Base-by-base conservation (phyloP, 192 early-diverging fungal genomes). In the Gaertneriomyces sp. region DNA sequence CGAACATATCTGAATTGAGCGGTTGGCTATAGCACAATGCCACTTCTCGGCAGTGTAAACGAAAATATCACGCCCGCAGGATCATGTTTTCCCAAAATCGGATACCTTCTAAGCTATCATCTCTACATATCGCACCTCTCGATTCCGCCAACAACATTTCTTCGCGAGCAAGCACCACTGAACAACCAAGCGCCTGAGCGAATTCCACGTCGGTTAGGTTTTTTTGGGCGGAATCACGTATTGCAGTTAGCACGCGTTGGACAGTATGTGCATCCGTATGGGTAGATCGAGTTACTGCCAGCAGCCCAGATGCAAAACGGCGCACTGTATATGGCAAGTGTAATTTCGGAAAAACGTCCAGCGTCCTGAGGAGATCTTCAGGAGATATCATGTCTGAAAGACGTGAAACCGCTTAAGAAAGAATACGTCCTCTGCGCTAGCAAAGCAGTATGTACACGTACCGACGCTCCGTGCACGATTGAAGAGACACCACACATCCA, bases 401-500 rank as follows among this genome's bases (percentile, higher is more conserved):
- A n/a, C n/a, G n/a, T 33, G 14, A 12, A 33, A 19, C 11, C 54
- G 14, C 1, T 56, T 33, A 33, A 56, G n/a, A 11, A 12, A n/a
- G n/a, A n/a, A 11, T 56, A 1, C 1, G 25, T 33, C 25, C 25
- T 33, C 25, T 11, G 10, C 54, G 11, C 16, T 16, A 2, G 11
- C 54, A 56, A 16, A 20, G 54, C 25, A 33, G 25, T 33, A 56
- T 17, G 20, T 2, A 12, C 33, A 70, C 79, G 55, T 78, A 86
- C 86, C 86, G 61, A 88, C 88, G 7, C 94, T 94, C 52, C 96
- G 86, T 6, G 94, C 96, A 4, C 93, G 87, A 71, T 98, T 98
- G 71, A 92, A 95, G 45, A 98, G 67, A 68, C 94, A 97, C 74
- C 95, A 98, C 7, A 94, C 79, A 65, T 97, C 95, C 5, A 90